phyloP scores from a whole-genome alignment of 2,329 filamentous ascomycete species.

The Claviceps citrina region DNA sequence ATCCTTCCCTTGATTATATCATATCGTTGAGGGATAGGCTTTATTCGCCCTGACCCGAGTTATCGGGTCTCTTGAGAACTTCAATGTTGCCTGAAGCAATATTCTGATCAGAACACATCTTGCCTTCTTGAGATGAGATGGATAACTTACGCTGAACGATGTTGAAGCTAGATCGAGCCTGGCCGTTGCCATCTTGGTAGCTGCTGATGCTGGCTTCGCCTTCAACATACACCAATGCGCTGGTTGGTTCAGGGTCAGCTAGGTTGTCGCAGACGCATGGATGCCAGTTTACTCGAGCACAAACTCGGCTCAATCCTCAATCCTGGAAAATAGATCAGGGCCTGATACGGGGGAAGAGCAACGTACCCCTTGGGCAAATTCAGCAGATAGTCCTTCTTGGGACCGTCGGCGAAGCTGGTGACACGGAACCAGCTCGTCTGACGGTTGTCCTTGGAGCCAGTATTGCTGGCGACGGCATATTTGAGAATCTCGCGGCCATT shows the following conservation, averaged over 20 bases:
- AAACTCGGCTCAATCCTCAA: neutral
- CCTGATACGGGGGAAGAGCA: neutral
- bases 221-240: slow-evolving; percentile 68
- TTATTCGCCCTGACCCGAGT: slow-evolving; percentile 12
- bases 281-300: neutral
- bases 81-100: slow-evolving; percentile 25
- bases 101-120: neutral
- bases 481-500: slow-evolving; percentile 59
- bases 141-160: slow-evolving; percentile 61
- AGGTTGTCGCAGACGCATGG: slow-evolving; percentile 1
- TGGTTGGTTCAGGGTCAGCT: slow-evolving; percentile 22
- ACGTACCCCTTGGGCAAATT: slow-evolving; percentile 73
- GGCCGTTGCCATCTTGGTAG: slow-evolving; percentile 58
- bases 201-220: slow-evolving; percentile 57
- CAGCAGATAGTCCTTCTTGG: slow-evolving; percentile 55
- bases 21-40: neutral
- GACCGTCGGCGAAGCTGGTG: slow-evolving; percentile 56
- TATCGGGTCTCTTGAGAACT: slow-evolving; percentile 28
- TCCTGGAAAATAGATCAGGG: neutral
- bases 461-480: slow-evolving; percentile 59
- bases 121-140: neutral
- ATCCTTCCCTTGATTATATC: neutral
- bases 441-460: slow-evolving; percentile 52
- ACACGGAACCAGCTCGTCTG: slow-evolving; percentile 78
- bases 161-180: slow-evolving; percentile 46